Evolutionary conservation across 1,284 basidiomycete species (phyloP), one percentile per base, ranked within the genome.

Genomic region (Moniliophthora roreri): DNA sequence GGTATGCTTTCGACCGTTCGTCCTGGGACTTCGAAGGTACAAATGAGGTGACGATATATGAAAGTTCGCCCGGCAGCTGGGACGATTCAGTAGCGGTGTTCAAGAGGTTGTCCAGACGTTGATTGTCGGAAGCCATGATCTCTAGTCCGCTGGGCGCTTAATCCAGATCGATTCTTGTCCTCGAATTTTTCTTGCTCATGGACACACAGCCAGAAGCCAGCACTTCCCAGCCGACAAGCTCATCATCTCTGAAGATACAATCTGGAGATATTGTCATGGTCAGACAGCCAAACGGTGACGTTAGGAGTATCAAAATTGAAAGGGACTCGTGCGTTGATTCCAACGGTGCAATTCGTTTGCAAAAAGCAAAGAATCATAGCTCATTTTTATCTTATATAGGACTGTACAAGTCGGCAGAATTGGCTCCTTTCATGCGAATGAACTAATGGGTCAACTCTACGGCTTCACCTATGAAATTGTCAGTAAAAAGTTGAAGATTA

Each of bases 401-500:
- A 80, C 73, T 18, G 66, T 90, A 42, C 77, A 79, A 40, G 71
- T 93, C 16, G 89, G 89, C 58, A 86, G 87, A 66, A 80, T 87
- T 56, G 91, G 91, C 8, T 79, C 81, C 4, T 93, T 94, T 66
- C 66, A 77, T 58, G 77, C 83, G 11, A 81, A 82, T 58, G 81
- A 88, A 44, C 76, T 94, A 35, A 75, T 92, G 38, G 82, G 81
- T 32, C 81, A 89, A 56, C 82, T 84, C 1, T 93, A 85, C 65
- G 92, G 91, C 5, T 70, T 89, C 52, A 82, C 87, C 1, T 90
- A 91, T 64, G 91, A 93, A 63, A 85, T 94, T 51, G 69, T 75
- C 38, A 79, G 81, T 59, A 89, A 87, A 66, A 82, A 79, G 53
- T 75, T 93, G 56, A 79, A 73, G 52, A 71, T 81, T 35, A 63